phyloP scores from a whole-genome alignment of 192 early-diverging fungal genomes.

The Geosiphon pyriformis region DNA sequence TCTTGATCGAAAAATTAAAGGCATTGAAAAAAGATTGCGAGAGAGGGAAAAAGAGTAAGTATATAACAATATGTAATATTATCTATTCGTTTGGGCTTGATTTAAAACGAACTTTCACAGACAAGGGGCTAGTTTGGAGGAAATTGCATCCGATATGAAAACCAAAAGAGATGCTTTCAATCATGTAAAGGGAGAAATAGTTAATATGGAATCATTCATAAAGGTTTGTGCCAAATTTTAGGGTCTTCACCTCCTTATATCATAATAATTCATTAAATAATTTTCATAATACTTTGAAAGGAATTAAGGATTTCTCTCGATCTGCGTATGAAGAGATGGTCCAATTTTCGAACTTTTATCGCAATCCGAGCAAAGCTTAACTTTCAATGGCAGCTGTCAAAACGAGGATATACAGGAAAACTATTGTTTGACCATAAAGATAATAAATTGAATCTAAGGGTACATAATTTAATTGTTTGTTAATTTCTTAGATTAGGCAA shows the following conservation, averaged over 20 bases:
- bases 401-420: conserved; percentile 79
- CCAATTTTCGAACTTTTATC: conserved; percentile 68
- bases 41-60: conserved; percentile 48
- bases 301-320: conserved; percentile 52
- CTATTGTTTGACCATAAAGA: conserved; percentile 70
- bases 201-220: conserved; percentile 42
- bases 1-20: conserved; percentile 59
- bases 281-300: conserved; percentile 19
- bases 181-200: conserved; percentile 48
- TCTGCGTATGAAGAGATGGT: conserved; percentile 57
- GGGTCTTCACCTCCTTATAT: not conserved
- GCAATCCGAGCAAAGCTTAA: conserved; percentile 62
- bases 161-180: conserved; percentile 46
- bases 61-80: not conserved
- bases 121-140: conserved; percentile 53
- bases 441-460: conserved; percentile 56
- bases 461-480: conserved; percentile 28
- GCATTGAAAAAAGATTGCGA: conserved; percentile 41
- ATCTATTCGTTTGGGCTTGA: not conserved
- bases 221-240: conserved; percentile 27
- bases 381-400: conserved; percentile 68
- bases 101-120: no score
- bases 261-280: not conserved
- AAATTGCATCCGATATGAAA: conserved; percentile 51
- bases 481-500: conserved; percentile 7